A percentile compares a stretch with the other conserved stretches of the same genome.
phyloP scores from a whole-genome alignment of 805 yeast species.

The Starmera quercuum region DNA sequence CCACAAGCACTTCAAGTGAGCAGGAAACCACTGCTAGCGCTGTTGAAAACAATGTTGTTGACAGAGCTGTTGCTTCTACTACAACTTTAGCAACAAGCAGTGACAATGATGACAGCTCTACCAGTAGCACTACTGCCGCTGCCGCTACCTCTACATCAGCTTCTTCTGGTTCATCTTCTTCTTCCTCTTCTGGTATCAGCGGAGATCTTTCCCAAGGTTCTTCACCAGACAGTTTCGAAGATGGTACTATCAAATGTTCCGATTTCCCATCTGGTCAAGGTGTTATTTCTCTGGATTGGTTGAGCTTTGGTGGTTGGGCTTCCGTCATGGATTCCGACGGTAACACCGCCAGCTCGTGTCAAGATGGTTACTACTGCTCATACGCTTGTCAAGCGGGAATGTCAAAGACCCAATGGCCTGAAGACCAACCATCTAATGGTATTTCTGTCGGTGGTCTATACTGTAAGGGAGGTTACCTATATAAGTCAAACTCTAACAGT shows the following conservation, averaged over 20 bases:
- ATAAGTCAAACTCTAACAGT: conserved; percentile 65
- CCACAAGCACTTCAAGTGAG: conserved; percentile 13
- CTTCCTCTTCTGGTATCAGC: conserved; percentile 27
- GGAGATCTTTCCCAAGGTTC: conserved; percentile 48
- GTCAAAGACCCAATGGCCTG: conserved; percentile 99
- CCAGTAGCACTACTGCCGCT: conserved; percentile 14
- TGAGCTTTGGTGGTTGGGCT: conserved; percentile 48
- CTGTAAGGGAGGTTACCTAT: conserved; percentile 78
- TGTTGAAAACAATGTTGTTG: conserved; percentile 5
- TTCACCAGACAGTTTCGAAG: conserved; percentile 50
- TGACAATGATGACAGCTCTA: conserved; percentile 12
- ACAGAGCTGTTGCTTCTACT: conserved; percentile 5
- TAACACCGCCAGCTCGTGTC: conserved; percentile 63
- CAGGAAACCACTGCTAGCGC: conserved; percentile 8
- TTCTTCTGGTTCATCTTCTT: conserved; percentile 23
- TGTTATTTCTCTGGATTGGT: conserved; percentile 63
- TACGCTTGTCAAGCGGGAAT: conserved; percentile 98
- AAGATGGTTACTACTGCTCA: conserved; percentile 91
- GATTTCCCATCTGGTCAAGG: conserved; percentile 77
- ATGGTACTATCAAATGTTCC: conserved; percentile 64
- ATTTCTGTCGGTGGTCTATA: conserved; percentile 88
- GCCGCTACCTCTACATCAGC: conserved; percentile 19
- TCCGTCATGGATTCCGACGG: conserved; percentile 55
- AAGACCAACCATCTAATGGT: conserved; percentile 79
- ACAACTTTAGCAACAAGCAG: conserved; percentile 1